Evolutionary conservation across 306 rosid species (phyloP).

Genomic region (Trichosanthes cucumerina): DNA sequence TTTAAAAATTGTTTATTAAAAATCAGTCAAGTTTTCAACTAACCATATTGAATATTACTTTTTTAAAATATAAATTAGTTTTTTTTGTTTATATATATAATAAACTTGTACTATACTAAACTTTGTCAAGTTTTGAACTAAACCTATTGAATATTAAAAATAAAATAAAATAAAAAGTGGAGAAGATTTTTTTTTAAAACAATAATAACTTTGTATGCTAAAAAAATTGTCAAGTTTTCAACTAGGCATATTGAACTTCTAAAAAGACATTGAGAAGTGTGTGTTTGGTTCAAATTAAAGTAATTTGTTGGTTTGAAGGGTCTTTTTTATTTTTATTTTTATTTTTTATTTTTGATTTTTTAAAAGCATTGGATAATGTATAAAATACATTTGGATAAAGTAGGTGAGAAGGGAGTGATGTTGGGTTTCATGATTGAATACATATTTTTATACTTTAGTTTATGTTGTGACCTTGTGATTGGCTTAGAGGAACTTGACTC

Average conservation of each 20-base stretch:
- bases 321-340: too few relatives aligned
- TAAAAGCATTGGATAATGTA: neutral
- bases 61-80: too few relatives aligned
- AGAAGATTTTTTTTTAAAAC: too few relatives aligned
- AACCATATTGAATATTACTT: too few relatives aligned
- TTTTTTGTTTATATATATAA: too few relatives aligned
- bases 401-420: neutral
- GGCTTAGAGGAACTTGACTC: neutral
- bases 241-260: neutral
- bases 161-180: too few relatives aligned
- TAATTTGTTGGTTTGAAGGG: neutral
- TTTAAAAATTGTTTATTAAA: too few relatives aligned
- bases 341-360: neutral
- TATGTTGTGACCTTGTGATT: neutral
- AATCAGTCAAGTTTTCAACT: neutral
- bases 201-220: too few relatives aligned
- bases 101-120: neutral
- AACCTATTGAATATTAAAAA: neutral
- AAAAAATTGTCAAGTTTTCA: neutral
- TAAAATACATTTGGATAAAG: neutral
- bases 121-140: neutral
- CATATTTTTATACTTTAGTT: neutral
- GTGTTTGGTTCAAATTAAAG: neutral
- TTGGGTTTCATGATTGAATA: conserved; percentile 2
- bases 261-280: neutral